Conservation (phyloP, 768 basidiomycete genomes). For the Suillus brevipes region DNA sequence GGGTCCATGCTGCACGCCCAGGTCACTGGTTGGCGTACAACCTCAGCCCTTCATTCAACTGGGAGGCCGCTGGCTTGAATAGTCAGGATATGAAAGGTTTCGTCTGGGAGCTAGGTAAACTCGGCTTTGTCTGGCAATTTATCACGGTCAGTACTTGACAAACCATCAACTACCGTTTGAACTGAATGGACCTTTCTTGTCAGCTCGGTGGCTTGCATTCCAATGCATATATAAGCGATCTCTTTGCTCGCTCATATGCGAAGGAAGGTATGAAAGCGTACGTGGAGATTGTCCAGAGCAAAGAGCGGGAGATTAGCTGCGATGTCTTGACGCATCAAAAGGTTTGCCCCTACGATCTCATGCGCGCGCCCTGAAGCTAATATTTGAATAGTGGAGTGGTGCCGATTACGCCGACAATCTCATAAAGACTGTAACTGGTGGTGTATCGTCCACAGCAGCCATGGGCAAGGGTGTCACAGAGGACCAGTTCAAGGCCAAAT, state of each 20-base stretch:
- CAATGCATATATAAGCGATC: conserved; percentile 94
- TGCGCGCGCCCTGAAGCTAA: conserved; percentile 15
- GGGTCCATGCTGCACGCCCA: conserved; percentile 80
- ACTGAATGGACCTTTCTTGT: conserved; percentile 10
- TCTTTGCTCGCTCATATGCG: conserved; percentile 85
- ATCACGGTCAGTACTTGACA: conserved; percentile 74
- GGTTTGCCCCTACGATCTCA: conserved; percentile 43
- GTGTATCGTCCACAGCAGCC: conserved; percentile 96
- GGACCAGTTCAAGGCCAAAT: conserved; percentile 66
- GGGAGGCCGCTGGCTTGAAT: conserved; percentile 90
- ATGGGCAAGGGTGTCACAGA: conserved; percentile 98
- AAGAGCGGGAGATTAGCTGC: conserved; percentile 89
- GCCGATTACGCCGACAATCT: conserved; percentile 90
- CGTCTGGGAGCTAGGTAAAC: conserved; percentile 91
- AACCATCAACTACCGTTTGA: conserved; percentile 1
- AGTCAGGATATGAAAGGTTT: conserved; percentile 83
- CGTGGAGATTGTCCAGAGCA: conserved; percentile 90
- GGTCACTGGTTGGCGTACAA: conserved; percentile 98
- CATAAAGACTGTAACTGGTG: conserved; percentile 96
- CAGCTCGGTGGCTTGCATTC: conserved; percentile 97
- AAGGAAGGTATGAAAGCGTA: conserved; percentile 99
- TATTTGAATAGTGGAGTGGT: conserved; percentile 76
- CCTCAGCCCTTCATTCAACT: conserved; percentile 90
- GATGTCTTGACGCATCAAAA: conserved; percentile 98
- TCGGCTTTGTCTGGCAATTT: conserved; percentile 99